Percentiles rank a stretch among this genome's conserved stretches.
These are phyloP conservation scores for Silene uniflora DNA, from an alignment of 148 eudicot species.

Conservation along the genomic window DNA sequence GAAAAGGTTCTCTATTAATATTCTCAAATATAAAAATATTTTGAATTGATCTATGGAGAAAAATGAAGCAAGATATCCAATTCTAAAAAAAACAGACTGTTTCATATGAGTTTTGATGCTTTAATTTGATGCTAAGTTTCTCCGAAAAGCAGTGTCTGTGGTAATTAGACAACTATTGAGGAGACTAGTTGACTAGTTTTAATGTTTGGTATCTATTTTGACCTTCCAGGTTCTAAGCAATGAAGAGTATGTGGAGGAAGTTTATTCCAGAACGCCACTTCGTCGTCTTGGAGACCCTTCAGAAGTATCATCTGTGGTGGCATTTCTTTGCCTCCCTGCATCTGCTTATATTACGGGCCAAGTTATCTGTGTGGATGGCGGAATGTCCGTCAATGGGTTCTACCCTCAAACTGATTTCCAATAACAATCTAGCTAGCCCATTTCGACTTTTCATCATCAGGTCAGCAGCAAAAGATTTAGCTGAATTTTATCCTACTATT, in stretches of 20 bases:
- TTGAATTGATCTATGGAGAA: neutral
- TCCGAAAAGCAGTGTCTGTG: neutral
- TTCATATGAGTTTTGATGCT: neutral
- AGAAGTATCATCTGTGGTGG: slow-evolving; percentile 45
- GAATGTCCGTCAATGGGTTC: slow-evolving; percentile 47
- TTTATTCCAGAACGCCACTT: slow-evolving; percentile 39
- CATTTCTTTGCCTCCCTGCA: slow-evolving; percentile 51
- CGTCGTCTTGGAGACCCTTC: slow-evolving; percentile 42
- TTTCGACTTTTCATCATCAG: neutral
- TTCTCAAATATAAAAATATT: neutral
- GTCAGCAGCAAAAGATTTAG: neutral
- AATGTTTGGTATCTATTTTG: slow-evolving; percentile 1
- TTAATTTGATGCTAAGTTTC: neutral
- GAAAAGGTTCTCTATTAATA: slow-evolving; percentile 32
- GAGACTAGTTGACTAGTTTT: slow-evolving; percentile 4
- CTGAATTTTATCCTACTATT: neutral
- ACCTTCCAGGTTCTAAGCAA: slow-evolving; percentile 33
- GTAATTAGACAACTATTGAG: neutral
- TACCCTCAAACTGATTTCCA: slow-evolving; percentile 37
- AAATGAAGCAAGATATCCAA: neutral
- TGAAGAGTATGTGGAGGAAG: slow-evolving; percentile 35
- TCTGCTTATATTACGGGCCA: slow-evolving; percentile 48
- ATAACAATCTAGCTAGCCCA: slow-evolving; percentile 18
- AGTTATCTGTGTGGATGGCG: slow-evolving; percentile 42
- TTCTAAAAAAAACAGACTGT: neutral